Evolutionary conservation across 1,284 basidiomycete species (phyloP).

Genomic region (Testicularia cyperi): DNA sequence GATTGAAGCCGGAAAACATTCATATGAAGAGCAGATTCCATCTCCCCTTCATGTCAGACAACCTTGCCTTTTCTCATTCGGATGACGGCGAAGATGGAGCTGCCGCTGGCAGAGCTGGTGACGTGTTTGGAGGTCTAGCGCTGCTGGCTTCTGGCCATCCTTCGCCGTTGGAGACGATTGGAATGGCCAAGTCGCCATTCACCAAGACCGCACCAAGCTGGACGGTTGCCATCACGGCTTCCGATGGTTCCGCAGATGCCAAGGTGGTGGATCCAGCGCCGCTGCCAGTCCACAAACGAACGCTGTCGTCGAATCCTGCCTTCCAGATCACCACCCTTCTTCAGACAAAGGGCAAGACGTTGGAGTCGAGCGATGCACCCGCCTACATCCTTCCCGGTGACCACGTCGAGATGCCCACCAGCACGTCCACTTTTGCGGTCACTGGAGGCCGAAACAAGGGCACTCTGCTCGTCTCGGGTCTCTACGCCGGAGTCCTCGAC

Average conservation of each 20-base stretch:
- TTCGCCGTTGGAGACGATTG: constrained; percentile 65
- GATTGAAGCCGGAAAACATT: background rate
- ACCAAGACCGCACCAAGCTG: constrained; percentile 6
- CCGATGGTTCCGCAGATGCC: background rate
- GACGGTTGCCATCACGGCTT: constrained; percentile 6
- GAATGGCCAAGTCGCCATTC: constrained; percentile 63
- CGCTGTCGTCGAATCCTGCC: constrained; percentile 2
- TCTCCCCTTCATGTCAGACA: constrained; percentile 69
- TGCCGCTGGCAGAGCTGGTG: background rate
- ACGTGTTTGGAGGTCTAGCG: constrained; percentile 45
- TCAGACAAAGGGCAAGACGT: constrained; percentile 6
- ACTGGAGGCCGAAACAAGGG: too few species aligned
- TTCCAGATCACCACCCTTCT: constrained; percentile 7
- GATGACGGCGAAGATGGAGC: constrained; percentile 48
- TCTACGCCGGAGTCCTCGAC: constrained; percentile 5
- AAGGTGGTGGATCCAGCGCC: constrained; percentile 10
- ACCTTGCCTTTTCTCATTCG: constrained; percentile 67
- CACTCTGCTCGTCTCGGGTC: constrained; percentile 20
- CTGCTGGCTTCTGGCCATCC: constrained; percentile 71
- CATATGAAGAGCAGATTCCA: constrained; percentile 61
- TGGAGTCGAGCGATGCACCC: too few species aligned
- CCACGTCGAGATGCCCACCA: too few species aligned
- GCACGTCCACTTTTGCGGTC: too few species aligned
- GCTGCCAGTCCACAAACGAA: constrained; percentile 5
- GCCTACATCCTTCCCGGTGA: too few species aligned